These are phyloP conservation scores for Venturia effusa DNA, from an alignment of 2,329 filamentous ascomycete species.

Conservation along the genomic window DNA sequence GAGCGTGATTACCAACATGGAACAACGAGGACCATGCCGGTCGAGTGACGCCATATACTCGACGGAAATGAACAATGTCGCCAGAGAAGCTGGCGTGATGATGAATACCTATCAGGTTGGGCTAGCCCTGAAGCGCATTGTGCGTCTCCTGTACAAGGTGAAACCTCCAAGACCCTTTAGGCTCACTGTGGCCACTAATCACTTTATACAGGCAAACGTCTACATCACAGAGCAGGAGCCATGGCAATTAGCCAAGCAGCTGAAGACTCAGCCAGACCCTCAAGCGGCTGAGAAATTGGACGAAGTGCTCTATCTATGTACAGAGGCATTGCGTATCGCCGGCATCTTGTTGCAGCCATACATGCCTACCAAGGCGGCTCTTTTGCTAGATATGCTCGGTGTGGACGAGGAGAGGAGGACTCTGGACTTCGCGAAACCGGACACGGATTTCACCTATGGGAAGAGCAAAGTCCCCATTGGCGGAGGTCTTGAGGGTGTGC, in stretches of 20 bases:
- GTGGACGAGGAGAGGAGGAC: slow-evolving; percentile 53
- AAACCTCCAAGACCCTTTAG: slow-evolving; percentile 11
- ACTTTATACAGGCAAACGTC: slow-evolving; percentile 47
- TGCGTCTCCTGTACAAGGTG: slow-evolving; percentile 51
- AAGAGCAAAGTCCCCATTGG: slow-evolving; percentile 18
- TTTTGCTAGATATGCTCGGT: slow-evolving; percentile 67
- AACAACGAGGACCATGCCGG: slow-evolving; percentile 21
- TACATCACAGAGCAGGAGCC: slow-evolving; percentile 56
- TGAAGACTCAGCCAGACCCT: slow-evolving; percentile 22
- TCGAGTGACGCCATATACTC: slow-evolving; percentile 26
- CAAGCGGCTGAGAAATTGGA: slow-evolving; percentile 33
- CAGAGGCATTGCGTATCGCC: slow-evolving; percentile 67
- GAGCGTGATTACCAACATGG: slow-evolving; percentile 38
- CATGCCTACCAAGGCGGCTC: slow-evolving; percentile 67
- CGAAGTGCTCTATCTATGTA: slow-evolving; percentile 55
- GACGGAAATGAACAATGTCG: slow-evolving; percentile 30
- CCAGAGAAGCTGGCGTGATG: slow-evolving; percentile 33
- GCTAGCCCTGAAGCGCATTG: slow-evolving; percentile 54
- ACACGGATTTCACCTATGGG: slow-evolving; percentile 63
- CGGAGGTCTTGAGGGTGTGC: not conserved
- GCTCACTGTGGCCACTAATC: not conserved
- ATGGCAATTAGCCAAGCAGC: slow-evolving; percentile 41
- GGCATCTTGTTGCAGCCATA: slow-evolving; percentile 84
- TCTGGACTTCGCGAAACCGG: slow-evolving; percentile 50
- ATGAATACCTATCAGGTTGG: slow-evolving; percentile 57